phyloP scores from a whole-genome alignment of 768 basidiomycete species.

The Trichaptum fuscoviolaceum region DNA sequence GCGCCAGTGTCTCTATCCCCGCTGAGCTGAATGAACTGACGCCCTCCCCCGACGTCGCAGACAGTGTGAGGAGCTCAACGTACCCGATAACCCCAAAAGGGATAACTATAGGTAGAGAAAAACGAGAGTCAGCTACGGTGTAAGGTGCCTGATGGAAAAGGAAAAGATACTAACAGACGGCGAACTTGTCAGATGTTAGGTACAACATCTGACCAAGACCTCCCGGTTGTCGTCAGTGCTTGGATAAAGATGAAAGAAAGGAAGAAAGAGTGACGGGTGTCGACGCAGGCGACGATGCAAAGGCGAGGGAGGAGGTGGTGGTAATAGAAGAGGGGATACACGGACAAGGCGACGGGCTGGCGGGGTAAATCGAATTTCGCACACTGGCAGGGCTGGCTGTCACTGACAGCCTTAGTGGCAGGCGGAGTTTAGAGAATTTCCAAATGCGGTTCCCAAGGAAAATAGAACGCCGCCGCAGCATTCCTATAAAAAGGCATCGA shows the following conservation, averaged over 20 bases:
- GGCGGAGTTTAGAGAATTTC: not conserved
- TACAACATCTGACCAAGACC: slow-evolving; percentile 57
- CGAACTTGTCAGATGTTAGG: slow-evolving; percentile 86
- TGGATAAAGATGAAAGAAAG: slow-evolving; percentile 11
- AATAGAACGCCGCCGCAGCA: not conserved
- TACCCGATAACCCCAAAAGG: slow-evolving; percentile 88
- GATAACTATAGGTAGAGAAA: slow-evolving; percentile 51
- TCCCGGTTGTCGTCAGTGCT: slow-evolving; percentile 12
- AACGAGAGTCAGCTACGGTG: slow-evolving; percentile 8
- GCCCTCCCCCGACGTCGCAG: not conserved
- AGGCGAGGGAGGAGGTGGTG: not conserved
- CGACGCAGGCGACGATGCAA: slow-evolving; percentile 14
- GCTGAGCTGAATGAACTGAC: not conserved
- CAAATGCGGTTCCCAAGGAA: not conserved
- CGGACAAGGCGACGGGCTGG: not conserved
- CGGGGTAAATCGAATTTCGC: not conserved
- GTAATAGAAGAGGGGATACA: not conserved
- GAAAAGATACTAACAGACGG: slow-evolving; percentile 64
- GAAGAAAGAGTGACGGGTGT: slow-evolving; percentile 15
- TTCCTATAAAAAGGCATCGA: not conserved
- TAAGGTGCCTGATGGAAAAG: slow-evolving; percentile 6
- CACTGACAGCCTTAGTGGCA: not conserved
- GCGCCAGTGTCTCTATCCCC: not conserved
- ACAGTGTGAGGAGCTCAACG: slow-evolving; percentile 17
- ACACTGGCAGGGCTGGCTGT: not conserved